Base-by-base conservation (phyloP, 1,139 yeast species). In the Yamadazyma siamensis region DNA sequence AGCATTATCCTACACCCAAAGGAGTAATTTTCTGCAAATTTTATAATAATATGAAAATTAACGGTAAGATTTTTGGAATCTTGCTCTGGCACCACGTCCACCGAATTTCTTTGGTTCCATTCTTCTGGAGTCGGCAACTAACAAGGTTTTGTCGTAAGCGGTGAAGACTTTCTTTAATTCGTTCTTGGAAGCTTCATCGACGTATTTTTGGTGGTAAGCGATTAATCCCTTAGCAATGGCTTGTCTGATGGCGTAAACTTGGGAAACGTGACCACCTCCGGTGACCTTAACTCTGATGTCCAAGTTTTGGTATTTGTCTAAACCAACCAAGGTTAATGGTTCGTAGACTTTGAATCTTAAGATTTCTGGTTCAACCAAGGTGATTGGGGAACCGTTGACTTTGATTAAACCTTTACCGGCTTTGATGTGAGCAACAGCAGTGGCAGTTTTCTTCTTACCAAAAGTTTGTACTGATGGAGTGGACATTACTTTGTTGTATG, bases 31-130 rank as follows among this genome's bases (percentile, higher is more conserved):
- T 18, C 20, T 18, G 20, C 20, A 18, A 18, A 8, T 23, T 23
- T 23, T 23, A 23, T 23, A 23, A 28, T 28, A 28, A 21, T 21
- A 28, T 23, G 19, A 11, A 16, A 18, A 24, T 29, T 89, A 91
- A 88, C 98, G 98, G 94, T 91, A 91, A 73, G 98, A 91, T 76
- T 91, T 91, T 82, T 91, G 98, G 96, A 86, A 91, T 80, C 97
- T 89, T 69, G 98, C 94, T 80, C 98, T 91, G 77, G 98, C 98
- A 87, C 98, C 98, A 76, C 94, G 95, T 82, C 98, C 98, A 81
- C 98, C 98, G 79, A 89, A 91, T 81, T 91, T 91, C 96, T 91
- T 91, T 83, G 99, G 99, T 80, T 91, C 99, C 83, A 89, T 83
- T 83, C 95, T 91, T 85, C 98, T 88, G 62, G 97, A 80, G 74